Conservation (phyloP, 192 early-diverging fungal genomes). For the Rhizoclosmatium globosum region DNA sequence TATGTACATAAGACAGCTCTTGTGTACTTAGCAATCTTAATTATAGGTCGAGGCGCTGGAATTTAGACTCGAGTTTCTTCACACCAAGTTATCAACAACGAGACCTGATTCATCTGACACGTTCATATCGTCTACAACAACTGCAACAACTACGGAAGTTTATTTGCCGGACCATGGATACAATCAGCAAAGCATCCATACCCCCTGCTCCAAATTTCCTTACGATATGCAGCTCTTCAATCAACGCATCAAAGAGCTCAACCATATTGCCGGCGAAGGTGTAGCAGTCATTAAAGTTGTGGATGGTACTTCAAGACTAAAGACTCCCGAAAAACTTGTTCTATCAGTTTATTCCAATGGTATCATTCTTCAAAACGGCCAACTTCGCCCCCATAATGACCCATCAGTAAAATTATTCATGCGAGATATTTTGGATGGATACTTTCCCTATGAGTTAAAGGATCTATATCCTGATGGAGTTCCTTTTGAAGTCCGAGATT, state of each 20-base stretch:
- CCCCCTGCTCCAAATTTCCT: conserved; percentile 23
- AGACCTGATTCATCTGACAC: background rate
- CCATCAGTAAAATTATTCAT: conserved; percentile 38
- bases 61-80: conserved; percentile 14
- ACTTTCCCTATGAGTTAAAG: conserved; percentile 54
- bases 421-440: conserved; percentile 51
- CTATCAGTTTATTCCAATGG: conserved; percentile 47
- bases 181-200: background rate
- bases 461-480: conserved; percentile 48
- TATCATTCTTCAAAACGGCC: conserved; percentile 37
- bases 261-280: conserved; percentile 30
- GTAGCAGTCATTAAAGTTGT: background rate
- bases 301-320: conserved; percentile 7
- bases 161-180: background rate
- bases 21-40: background rate
- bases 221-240: conserved; percentile 35
- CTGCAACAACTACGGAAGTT: background rate
- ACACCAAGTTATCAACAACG: background rate
- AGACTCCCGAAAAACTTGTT: conserved; percentile 6
- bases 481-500: background rate
- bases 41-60: conserved; percentile 4
- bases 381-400: conserved; percentile 40
- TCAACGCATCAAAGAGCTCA: conserved; percentile 38
- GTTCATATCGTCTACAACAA: background rate
- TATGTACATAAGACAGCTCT: too few species aligned